These are phyloP conservation scores for Avicennia marina DNA, from an alignment of 257 asterid genomes.

Conservation along the genomic window DNA sequence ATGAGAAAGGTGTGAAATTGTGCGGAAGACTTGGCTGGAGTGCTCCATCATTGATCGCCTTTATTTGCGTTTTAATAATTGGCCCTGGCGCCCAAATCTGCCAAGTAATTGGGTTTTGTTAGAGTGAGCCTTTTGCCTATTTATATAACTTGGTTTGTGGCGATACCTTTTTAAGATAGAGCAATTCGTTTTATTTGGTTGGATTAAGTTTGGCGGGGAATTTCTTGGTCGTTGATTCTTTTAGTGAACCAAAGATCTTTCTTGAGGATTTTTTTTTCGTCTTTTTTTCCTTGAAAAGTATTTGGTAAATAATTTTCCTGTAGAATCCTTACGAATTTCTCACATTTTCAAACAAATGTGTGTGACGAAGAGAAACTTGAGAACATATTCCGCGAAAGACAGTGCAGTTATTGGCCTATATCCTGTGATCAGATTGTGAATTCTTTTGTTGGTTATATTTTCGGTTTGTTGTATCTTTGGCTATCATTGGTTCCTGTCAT, in stretches of 20 bases:
- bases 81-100: neutral
- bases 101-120: neutral
- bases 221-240: slow-evolving; percentile 1
- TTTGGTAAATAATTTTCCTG: neutral
- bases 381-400: neutral
- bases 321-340: neutral
- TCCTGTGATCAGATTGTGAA: neutral
- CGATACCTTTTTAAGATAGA: neutral
- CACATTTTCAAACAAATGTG: neutral
- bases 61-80: neutral
- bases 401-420: neutral
- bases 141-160: neutral
- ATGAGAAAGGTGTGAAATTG: neutral
- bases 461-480: neutral
- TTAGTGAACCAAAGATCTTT: neutral
- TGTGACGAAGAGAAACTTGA: neutral
- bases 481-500: neutral
- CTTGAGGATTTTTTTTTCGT: neutral
- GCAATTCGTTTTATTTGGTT: neutral
- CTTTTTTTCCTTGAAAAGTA: neutral
- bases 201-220: neutral
- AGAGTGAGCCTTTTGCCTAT: neutral
- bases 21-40: neutral
- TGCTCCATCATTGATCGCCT: neutral
- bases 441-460: neutral